Evolutionary conservation across 208 protist species (phyloP).

Genomic region (Leishmania martiniquensis): DNA sequence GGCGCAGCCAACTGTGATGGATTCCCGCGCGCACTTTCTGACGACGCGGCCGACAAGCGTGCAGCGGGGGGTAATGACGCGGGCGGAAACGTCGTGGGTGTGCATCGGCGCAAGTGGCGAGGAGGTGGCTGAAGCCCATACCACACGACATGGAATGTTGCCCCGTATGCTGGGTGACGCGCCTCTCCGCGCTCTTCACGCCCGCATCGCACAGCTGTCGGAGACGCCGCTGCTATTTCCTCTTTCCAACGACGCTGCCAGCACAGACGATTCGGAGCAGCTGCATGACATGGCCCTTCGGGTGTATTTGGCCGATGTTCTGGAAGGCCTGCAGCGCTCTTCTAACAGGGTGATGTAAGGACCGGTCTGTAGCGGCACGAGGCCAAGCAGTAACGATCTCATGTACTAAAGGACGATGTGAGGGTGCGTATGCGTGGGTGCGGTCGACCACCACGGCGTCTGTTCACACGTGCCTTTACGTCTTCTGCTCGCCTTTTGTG

Average conservation of each 20-base stretch:
- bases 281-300: constrained; percentile 45
- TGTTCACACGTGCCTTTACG: no score
- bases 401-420: no score
- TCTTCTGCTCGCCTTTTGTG: no score
- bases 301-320: constrained; percentile 50
- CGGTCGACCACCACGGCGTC: no score
- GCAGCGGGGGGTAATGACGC: constrained; percentile 34
- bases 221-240: constrained; percentile 21
- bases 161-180: constrained; percentile 32
- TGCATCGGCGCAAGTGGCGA: not conserved
- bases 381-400: no score
- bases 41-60: constrained; percentile 44
- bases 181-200: constrained; percentile 7
- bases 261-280: constrained; percentile 6
- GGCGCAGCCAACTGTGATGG: constrained; percentile 49
- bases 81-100: constrained; percentile 8
- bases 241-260: not conserved
- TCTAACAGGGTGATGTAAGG: constrained; percentile 37
- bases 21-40: constrained; percentile 73
- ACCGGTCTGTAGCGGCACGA: not conserved
- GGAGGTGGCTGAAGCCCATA: not conserved
- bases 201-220: constrained; percentile 17
- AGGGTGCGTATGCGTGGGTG: no score
- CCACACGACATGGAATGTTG: constrained; percentile 1
- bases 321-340: constrained; percentile 57